Conservation (phyloP, 2,329 filamentous ascomycete genomes). For the Colletotrichum theobromicola region DNA sequence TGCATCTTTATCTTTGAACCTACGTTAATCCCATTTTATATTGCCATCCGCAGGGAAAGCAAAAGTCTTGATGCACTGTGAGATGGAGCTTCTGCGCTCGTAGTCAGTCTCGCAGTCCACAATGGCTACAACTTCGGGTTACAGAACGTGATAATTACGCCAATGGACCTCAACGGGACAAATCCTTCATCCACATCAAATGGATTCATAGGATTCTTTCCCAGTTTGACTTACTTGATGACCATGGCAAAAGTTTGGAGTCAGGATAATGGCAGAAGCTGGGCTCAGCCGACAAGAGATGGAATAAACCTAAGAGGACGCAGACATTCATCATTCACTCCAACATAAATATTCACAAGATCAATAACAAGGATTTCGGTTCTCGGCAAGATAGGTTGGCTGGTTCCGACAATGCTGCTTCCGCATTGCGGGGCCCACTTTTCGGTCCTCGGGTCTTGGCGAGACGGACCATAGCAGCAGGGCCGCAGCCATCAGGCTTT, state of each 20-base stretch:
- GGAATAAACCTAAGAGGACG: fast-evolving
- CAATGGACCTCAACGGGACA: fast-evolving
- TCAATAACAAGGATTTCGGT: no score
- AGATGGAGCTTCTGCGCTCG: neutral
- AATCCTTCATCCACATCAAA: neutral
- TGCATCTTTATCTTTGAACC: no score
- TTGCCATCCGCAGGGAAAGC: no score
- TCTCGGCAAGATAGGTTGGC: neutral
- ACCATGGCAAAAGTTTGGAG: no score
- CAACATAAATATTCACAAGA: no score
- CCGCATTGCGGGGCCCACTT: neutral
- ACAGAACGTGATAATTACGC: fast-evolving
- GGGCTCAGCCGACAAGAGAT: neutral
- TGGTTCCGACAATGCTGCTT: neutral
- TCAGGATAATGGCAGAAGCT: no score
- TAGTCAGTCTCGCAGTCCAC: neutral
- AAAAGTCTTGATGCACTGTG: no score
- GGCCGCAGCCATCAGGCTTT: neutral
- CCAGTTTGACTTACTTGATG: no score
- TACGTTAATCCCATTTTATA: no score
- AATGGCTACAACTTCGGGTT: neutral
- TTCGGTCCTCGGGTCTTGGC: neutral
- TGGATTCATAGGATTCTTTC: no score
- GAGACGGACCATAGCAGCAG: neutral
- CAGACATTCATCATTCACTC: neutral